Conservation (phyloP, 78 protist species). For the Mastigamoeba balamuthi region DNA sequence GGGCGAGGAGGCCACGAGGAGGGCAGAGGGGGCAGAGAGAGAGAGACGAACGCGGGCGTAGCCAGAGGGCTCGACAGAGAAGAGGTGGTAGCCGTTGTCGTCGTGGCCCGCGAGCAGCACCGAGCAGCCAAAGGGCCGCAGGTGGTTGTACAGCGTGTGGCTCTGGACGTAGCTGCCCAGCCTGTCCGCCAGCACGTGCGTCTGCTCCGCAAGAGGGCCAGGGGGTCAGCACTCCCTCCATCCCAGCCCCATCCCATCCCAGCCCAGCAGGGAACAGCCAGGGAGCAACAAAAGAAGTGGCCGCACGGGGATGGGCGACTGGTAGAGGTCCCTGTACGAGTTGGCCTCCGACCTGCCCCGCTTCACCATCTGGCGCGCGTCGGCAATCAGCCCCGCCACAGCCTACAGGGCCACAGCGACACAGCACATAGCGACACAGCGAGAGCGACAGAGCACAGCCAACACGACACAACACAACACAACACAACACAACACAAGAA, state of each 20-base stretch:
- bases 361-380: slow-evolving; percentile 75
- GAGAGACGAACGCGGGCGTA: slow-evolving; percentile 5
- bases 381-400: slow-evolving; percentile 84
- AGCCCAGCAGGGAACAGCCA: too few species aligned
- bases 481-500: not conserved
- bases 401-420: slow-evolving; percentile 18
- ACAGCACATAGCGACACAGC: not conserved
- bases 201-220: too few species aligned
- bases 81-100: slow-evolving; percentile 78
- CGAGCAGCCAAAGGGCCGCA: slow-evolving; percentile 94
- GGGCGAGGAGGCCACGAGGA: not conserved
- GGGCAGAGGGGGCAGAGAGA: not conserved
- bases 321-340: slow-evolving; percentile 44
- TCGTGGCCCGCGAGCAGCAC: slow-evolving; percentile 66
- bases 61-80: slow-evolving; percentile 91
- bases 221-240: too few species aligned
- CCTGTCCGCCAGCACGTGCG: not conserved
- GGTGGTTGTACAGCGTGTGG: slow-evolving; percentile 70
- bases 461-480: too few species aligned
- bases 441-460: not conserved
- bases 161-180: slow-evolving; percentile 31
- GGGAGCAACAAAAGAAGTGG: not conserved
- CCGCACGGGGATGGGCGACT: slow-evolving; percentile 58
- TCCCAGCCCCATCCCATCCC: too few species aligned
- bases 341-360: slow-evolving; percentile 79